Base-by-base conservation (phyloP, 768 basidiomycete genomes). In the Lactarius pseudohatsudake region DNA sequence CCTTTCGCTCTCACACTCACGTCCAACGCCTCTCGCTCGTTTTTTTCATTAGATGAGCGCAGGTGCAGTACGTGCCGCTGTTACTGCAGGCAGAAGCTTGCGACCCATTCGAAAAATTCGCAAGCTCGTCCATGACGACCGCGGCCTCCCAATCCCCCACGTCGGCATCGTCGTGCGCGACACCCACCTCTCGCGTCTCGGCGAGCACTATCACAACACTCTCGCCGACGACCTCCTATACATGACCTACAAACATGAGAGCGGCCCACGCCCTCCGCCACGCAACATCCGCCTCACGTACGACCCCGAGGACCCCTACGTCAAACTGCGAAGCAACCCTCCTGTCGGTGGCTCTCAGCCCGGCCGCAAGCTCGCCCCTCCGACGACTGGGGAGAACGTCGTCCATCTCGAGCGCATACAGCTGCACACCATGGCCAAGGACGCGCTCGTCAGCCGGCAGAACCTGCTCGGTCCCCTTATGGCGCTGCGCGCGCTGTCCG, bases 181-280 rank as follows among this genome's bases (percentile, higher is more conserved):
- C 73, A 88, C 86, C 64, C 85, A 87, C 6, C 82, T 84, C 65
- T 88, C 85, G 69, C 87, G 96, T 50, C 83, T 94, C 62, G 81
- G 82, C 62, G 88, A 93, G 68, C 94, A 98, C 80, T 98, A 97
- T 80, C 75, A 91, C 76, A 78, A 80, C 45, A 89, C 94, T 10
- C 82, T 98, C 67, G 86, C 86, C 26, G 90, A 95, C 76, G 85
- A 98, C 79, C 81, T 95, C 72, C 86, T 98, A 84, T 99, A 99
- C 83, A 89, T 98, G 84, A 90, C 90, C 61, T 97, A 98, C 80
- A 80, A 84, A 59, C 96, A 98, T 77, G 82, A 87, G 72, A 77
- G 80, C 53, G 80, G 76, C n/a, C 77, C 82, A 6, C 83, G 81
- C 56, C 82, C 84, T 15, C 78, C 82, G 13, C 81, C 81, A 10